These are phyloP conservation scores for Calonectria multiphialidica DNA, from an alignment of 2,329 filamentous ascomycete species.

Conservation along the genomic window DNA sequence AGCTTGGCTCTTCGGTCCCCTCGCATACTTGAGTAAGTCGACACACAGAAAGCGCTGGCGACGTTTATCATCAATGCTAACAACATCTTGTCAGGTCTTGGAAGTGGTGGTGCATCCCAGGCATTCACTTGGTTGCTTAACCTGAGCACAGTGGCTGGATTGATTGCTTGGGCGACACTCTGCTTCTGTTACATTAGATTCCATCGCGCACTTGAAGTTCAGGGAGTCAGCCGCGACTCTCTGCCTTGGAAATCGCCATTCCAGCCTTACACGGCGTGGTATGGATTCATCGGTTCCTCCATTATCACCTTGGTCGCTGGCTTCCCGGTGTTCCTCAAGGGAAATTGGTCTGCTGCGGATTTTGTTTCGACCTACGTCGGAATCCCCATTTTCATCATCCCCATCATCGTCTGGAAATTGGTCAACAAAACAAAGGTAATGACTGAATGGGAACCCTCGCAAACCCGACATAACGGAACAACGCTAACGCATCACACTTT, in stretches of 20 bases:
- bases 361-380: constrained; percentile 77
- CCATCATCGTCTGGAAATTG: constrained; percentile 73
- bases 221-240: constrained; percentile 63
- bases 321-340: constrained; percentile 79
- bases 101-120: constrained; percentile 62
- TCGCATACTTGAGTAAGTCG: constrained; percentile 78
- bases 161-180: constrained; percentile 71
- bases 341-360: constrained; percentile 70
- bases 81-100: constrained; percentile 27
- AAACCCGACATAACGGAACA: not conserved
- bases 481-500: not conserved
- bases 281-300: constrained; percentile 67
- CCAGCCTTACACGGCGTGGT: constrained; percentile 75
- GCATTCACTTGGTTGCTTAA: constrained; percentile 82
- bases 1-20: constrained; percentile 70
- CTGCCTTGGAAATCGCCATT: constrained; percentile 65
- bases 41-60: constrained; percentile 20
- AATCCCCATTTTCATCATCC: constrained; percentile 69
- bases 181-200: constrained; percentile 71
- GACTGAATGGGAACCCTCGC: not conserved
- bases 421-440: constrained; percentile 36
- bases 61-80: rapidly evolving
- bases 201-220: constrained; percentile 59
- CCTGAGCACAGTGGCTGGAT: constrained; percentile 73
- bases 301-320: constrained; percentile 80